Conservation (phyloP, 164 flowering plant species). For the Nymphaea colorata region DNA sequence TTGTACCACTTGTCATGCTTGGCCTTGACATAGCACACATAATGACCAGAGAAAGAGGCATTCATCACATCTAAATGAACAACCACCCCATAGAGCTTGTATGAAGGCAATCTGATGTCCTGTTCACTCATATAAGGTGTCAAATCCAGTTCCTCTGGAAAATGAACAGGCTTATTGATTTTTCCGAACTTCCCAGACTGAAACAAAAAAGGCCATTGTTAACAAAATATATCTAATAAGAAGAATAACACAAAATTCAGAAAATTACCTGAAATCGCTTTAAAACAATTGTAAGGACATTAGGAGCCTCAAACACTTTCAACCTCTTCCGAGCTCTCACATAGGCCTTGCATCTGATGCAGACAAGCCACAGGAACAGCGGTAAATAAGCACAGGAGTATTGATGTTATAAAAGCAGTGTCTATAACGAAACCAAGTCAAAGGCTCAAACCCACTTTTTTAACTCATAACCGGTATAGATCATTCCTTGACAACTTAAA, state of each 20-base stretch:
- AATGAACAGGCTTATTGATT: slow-evolving; percentile 66
- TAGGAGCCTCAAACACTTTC: slow-evolving; percentile 82
- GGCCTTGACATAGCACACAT: slow-evolving; percentile 73
- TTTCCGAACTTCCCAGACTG: slow-evolving; percentile 96
- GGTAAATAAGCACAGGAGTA: background rate
- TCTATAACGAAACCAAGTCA: too few species aligned
- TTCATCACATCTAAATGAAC: slow-evolving; percentile 89
- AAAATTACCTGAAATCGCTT: slow-evolving; percentile 78
- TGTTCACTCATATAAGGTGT: slow-evolving; percentile 72
- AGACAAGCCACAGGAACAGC: background rate
- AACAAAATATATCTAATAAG: background rate
- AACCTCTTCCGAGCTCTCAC: slow-evolving; percentile 90
- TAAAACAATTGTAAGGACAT: slow-evolving; percentile 80
- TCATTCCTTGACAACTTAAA: too few species aligned
- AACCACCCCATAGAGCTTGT: slow-evolving; percentile 82
- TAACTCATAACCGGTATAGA: too few species aligned
- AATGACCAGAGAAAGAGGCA: slow-evolving; percentile 95
- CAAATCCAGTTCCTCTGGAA: slow-evolving; percentile 67
- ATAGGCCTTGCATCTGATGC: slow-evolving; percentile 79
- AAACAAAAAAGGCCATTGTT: slow-evolving; percentile 5
- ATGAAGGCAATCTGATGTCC: slow-evolving; percentile 60
- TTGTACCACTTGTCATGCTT: slow-evolving; percentile 74
- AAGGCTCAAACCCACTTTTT: too few species aligned
- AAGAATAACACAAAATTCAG: background rate
- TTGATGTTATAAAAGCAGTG: too few species aligned